Base-by-base conservation (phyloP, 139 green algal genomes). In the Diplosphaera chodatii region DNA sequence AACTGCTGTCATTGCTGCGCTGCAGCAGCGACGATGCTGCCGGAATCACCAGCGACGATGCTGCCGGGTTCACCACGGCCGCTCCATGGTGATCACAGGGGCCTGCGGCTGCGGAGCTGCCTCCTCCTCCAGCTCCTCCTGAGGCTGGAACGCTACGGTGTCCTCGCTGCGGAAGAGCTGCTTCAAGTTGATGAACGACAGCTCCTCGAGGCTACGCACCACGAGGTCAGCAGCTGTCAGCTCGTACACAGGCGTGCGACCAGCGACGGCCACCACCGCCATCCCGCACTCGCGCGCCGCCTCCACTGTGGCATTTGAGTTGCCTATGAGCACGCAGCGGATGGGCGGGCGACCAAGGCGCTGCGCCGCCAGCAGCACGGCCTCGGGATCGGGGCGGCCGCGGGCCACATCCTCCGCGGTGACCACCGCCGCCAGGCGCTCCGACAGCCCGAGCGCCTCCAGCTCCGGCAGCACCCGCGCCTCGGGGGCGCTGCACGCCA, bases 101-200 rank as follows among this genome's bases (percentile, higher is more conserved):
- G 48, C 48, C 48, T 59, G 13, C 48, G 22, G 8, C 16, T 59
- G 13, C 16, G 48, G 13, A n/a, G 48, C 48, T 25, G 48, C 13
- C 48, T 59, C 48, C 4, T 59, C 48, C 16, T 59, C 48, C 48
- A 59, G 16, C 18, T 59, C 48, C 48, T 59, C 48, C 48, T 59
- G 13, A 25, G 18, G 48, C 48, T 74, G 55, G 4, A 64, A 40
- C 8, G 48, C 75, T 18, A 83, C 80, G 25, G 83, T 73, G 40
- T 91, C 81, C 75, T 98, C 93, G 0, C 84, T 67, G 30, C 85
- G 74, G 71, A 97, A 96, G 28, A 98, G 83, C 67, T 89, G 85
- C 83, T 97, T 97, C 55, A 98, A 82, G 77, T 98, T 96, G n/a
- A 96, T 75, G 66, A 98, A 87, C 6, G 80, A 85, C 22, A 98